Conservation (phyloP, 495 filamentous ascomycete species). For the Aspergillus haitiensis region DNA sequence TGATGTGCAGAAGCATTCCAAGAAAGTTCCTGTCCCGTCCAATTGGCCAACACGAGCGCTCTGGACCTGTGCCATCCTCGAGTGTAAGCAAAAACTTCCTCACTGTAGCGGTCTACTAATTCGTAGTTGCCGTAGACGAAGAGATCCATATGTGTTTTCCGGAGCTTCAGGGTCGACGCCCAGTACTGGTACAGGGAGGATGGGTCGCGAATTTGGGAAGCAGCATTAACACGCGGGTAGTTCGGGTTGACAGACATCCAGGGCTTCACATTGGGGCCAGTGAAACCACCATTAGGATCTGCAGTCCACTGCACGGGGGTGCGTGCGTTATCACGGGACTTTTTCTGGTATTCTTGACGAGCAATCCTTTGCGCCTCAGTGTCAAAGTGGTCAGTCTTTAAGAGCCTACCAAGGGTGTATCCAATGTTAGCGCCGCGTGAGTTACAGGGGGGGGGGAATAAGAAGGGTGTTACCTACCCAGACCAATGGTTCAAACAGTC, state of each 20-base stretch:
- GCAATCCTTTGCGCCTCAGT: constrained; percentile 34
- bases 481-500: constrained; percentile 67
- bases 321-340: constrained; percentile 57
- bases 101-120: constrained; percentile 45
- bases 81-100: constrained; percentile 51
- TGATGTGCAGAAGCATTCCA: constrained; percentile 45
- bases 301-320: constrained; percentile 56
- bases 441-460: background rate
- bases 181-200: constrained; percentile 55
- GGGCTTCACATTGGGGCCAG: constrained; percentile 48
- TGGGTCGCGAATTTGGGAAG: constrained; percentile 44
- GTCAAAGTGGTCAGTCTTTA: constrained; percentile 38
- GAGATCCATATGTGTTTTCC: constrained; percentile 55
- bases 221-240: constrained; percentile 52
- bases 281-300: constrained; percentile 53
- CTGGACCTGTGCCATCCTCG: constrained; percentile 44
- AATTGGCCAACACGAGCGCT: constrained; percentile 55
- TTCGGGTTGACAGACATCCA: constrained; percentile 65
- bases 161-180: constrained; percentile 50
- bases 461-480: constrained; percentile 29
- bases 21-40: constrained; percentile 38
- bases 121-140: constrained; percentile 64
- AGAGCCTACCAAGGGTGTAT: constrained; percentile 29
- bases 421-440: background rate
- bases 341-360: constrained; percentile 49